Base-by-base conservation (phyloP, 2,329 filamentous ascomycete genomes). In the Verticillium klebahnii region DNA sequence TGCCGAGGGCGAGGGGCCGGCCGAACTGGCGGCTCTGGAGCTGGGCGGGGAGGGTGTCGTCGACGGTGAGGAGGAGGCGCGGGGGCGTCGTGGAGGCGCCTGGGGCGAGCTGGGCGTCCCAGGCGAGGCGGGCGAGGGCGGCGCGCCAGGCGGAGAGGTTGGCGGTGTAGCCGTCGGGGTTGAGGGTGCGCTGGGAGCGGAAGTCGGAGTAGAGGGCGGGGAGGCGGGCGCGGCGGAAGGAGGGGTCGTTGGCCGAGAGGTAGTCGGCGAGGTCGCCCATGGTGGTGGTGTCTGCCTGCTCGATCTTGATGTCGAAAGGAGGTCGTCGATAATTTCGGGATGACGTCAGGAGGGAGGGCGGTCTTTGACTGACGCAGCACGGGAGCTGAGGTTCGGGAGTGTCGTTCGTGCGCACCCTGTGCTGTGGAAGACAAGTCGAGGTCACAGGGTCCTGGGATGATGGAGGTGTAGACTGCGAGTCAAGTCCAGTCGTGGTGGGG, bases 191-290 rank as follows among this genome's bases (percentile, higher is more conserved):
- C 67, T 94, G 92, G 5, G 85, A 77, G 40, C 86, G 82, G 71
- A 97, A 96, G 73, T 97, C 93, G 57, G 92, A 93, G 77, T 96
- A 97, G 56, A 97, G 86, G 5, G 92, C 93, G 14, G 91, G 88
- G 14, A 97, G 82, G 58, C 93, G 90, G 65, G 88, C 85, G 77
- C 89, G 92, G 40, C 58, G 58, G 61, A 90, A 90, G 65, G 85
- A 83, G 56, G 82, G 77, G 71, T 89, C 85, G 67, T 87, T 80
- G 50, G 82, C 74, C 59, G 85, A 74, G 61, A 90, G 82, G 70
- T 85, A 93, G 59, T 86, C 81, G 56, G 92, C 80, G 61, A 94
- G 85, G 70, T 90, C 85, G 69, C 83, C 82, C 87, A 89, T 89
- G 66, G 65, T 78, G 69, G 29, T 29, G 54, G 25, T 25, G 25